Evolutionary conservation across 1,284 basidiomycete genomes (phyloP), one percentile per base, ranked within the genome.

Genomic region (Rhodotorula glutinis): DNA sequence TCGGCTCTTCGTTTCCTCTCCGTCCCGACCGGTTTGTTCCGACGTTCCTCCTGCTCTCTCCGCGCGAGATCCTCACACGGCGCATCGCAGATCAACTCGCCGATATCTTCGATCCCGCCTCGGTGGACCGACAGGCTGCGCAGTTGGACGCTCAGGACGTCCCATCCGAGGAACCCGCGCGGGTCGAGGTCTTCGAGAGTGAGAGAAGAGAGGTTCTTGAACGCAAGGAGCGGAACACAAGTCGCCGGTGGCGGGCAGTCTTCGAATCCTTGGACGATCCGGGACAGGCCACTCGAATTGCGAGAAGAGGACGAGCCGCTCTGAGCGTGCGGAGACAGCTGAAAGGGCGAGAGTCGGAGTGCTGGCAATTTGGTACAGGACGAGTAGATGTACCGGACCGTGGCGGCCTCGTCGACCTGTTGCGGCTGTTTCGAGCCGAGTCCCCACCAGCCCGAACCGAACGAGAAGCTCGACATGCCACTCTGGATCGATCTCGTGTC

Each of bases 341-440:
- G 33, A 61, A 66, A 70, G 2, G 77, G 77, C 2, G 72, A 72
- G 40, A 79, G 66, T 17, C 74, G 64, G 55, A 95, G 82, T 3
- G 90, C 87, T 23, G 91, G 91, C 0, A 94, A 81, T 79, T 90
- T 91, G 41, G 90, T 94, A 80, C 93, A 90, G 76, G 87, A 85
- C 76, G 90, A 90, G 80, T 87, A 94, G 73, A 94, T 83, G 79
- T 87, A 92, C 77, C 87, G 91, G 79, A 93, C 84, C 74, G 92
- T 70, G 30, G 56, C 66, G 14, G 72, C 87, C 5, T 83, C 77
- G 68, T 92, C 88, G 62, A 77, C 83, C 14, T 82, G 84, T 40
- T 83, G 84, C 62, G 85, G 82, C 3, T 83, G 75, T 59, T 83
- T 81, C 29, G 52, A 11, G 4, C 62, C 66, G 14, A 68, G 55